Evolutionary conservation across 2,329 filamentous ascomycete genomes (phyloP), one percentile per base, ranked within the genome.

Genomic region (Colletotrichum lentis): DNA sequence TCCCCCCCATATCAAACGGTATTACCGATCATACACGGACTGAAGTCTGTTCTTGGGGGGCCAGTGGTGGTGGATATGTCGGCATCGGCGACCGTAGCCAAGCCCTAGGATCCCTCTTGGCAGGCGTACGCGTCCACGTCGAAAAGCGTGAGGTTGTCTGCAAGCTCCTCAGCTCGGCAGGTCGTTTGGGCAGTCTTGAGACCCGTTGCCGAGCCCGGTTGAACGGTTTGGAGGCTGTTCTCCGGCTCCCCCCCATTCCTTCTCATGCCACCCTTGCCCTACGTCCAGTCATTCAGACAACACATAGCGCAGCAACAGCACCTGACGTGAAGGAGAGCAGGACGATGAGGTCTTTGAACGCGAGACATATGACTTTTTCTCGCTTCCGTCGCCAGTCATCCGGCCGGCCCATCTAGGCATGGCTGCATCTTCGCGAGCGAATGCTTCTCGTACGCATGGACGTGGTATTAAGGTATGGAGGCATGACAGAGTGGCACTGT

Each of bases 71-170:
- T 67, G 62, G 65, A 56, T 68, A 65, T 55, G 50, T 65, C 65
- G 65, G 62, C 65, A 68, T 43, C 62, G 6, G 55, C 20, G 39
- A 56, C 58, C 35, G 11, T 20, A 31, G 58, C 58, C 46, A 61
- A 61, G 49, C 39, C 65, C 61, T 37, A 50, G 54, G 57, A 60
- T 63, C 43, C 8, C 63, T 62, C 69, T 70, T 70, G 69, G 69
- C 69, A 59, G 31, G 67, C 67, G 67, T 71, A 71, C 69, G 69
- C 68, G 69, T 69, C 54, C 69, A 71, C 62, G 27, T 67, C 69
- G 52, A 57, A 70, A 71, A 70, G 62, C 59, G 69, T 71, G 70
- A 71, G 67, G 52, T 67, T 64, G 20, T 47, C 67, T 70, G 67
- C 69, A 53, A 70, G 55, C 63, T 67, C 58, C 54, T 56, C 54